Evolutionary conservation across 139 green algal species (phyloP).

Genomic region (Chlamydomonas applanata): DNA sequence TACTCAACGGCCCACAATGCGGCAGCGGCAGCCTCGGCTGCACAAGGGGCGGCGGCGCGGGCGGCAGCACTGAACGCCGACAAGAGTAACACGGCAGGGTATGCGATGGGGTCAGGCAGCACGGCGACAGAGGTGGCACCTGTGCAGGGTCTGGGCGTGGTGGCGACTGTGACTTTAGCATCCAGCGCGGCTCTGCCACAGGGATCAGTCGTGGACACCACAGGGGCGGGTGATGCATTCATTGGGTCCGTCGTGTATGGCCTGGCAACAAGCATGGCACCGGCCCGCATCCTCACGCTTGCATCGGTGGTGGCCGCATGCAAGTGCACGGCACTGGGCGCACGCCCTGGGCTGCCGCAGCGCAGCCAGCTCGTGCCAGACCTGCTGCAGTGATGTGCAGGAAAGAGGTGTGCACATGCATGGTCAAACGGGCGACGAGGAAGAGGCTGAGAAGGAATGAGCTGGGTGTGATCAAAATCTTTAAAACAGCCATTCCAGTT

Average conservation of each 20-base stretch:
- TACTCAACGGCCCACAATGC: slow-evolving; percentile 10
- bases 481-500: no score
- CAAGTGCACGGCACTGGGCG: slow-evolving; percentile 83
- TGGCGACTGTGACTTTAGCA: slow-evolving; percentile 23
- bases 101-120: slow-evolving; percentile 17
- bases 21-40: slow-evolving; percentile 6
- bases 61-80: slow-evolving; percentile 70
- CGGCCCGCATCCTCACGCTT: slow-evolving; percentile 48
- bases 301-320: slow-evolving; percentile 72
- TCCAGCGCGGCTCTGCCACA: slow-evolving; percentile 34
- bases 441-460: no score
- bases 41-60: slow-evolving; percentile 34
- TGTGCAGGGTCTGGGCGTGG: not conserved
- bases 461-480: no score
- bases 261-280: slow-evolving; percentile 52
- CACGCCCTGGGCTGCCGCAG: slow-evolving; percentile 70
- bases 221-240: slow-evolving; percentile 93
- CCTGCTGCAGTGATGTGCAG: slow-evolving; percentile 35
- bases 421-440: no score
- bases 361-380: slow-evolving; percentile 33
- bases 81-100: slow-evolving; percentile 30
- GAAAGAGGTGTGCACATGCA: no score
- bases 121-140: not conserved
- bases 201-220: slow-evolving; percentile 82
- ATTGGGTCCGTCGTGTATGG: slow-evolving; percentile 83